A percentile compares a stretch with the other conserved stretches of the same genome.
These are phyloP conservation scores for Tylopilus orsonianus DNA, from an alignment of 1,284 basidiomycete genomes.

Conservation along the genomic window DNA sequence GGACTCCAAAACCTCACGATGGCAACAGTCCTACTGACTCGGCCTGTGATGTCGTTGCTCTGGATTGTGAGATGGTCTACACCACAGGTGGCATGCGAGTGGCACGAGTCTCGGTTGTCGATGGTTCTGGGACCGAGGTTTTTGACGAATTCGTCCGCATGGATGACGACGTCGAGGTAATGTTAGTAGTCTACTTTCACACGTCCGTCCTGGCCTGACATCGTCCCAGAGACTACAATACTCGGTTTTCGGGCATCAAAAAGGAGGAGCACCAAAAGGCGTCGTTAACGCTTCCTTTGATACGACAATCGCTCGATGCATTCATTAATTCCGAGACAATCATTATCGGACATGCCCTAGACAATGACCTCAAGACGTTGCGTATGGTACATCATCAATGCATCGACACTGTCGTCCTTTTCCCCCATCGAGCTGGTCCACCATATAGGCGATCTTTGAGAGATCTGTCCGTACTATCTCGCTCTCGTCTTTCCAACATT, in stretches of 20 bases:
- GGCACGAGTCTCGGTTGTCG: constrained; percentile 84
- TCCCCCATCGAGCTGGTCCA: constrained; percentile 76
- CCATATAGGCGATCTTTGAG: constrained; percentile 79
- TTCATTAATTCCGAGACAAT: constrained; percentile 79
- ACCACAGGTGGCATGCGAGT: constrained; percentile 86
- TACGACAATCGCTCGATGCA: constrained; percentile 65
- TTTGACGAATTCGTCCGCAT: constrained; percentile 84
- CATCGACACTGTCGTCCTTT: constrained; percentile 82
- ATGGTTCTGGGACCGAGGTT: constrained; percentile 67
- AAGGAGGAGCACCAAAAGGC: constrained; percentile 60
- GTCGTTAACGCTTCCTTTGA: constrained; percentile 59
- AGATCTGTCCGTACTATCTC: constrained; percentile 61
- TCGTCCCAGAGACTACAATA: constrained; percentile 76
- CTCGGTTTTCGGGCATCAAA: constrained; percentile 86
- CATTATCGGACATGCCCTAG: constrained; percentile 81
- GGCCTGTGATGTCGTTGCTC: constrained; percentile 70
- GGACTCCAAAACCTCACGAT: constrained; percentile 27
- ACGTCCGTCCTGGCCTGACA: constrained; percentile 6
- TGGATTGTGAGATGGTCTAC: constrained; percentile 94
- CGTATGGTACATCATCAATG: constrained; percentile 80
- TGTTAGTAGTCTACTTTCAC: constrained; percentile 51
- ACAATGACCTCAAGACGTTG: constrained; percentile 88
- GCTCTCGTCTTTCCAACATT: not conserved
- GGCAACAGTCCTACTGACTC: constrained; percentile 31
- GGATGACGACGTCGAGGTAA: constrained; percentile 72